These are phyloP conservation scores for Globisporangium yorkense DNA, from an alignment of 352 stramenopile species.

Conservation along the genomic window DNA sequence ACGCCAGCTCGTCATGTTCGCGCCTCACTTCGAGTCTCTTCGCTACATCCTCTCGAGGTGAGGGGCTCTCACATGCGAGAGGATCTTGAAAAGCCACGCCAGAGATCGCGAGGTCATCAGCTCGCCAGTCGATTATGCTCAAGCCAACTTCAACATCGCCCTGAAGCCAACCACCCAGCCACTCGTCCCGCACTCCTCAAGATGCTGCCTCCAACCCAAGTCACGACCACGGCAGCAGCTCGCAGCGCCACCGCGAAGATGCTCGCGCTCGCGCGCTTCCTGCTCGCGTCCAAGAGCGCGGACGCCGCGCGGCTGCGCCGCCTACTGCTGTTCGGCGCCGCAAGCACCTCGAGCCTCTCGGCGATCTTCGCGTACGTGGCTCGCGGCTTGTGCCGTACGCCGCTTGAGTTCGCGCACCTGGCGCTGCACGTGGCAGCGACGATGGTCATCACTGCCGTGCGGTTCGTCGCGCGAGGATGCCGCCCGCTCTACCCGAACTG, in stretches of 20 bases:
- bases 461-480: conserved; percentile 11
- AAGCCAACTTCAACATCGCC: not conserved
- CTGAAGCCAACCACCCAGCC: not conserved
- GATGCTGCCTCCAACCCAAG: conserved; percentile 3
- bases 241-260: not conserved
- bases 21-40: not conserved
- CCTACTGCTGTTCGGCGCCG: not conserved
- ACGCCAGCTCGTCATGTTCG: not conserved
- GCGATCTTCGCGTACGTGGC: conserved; percentile 7
- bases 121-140: no score
- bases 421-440: not conserved
- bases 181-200: not conserved
- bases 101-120: no score
- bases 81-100: not conserved
- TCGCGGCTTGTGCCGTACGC: conserved; percentile 10
- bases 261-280: conserved; percentile 9
- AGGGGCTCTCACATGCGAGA: not conserved
- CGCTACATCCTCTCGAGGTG: no score
- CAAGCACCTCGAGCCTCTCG: conserved; percentile 2
- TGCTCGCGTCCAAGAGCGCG: conserved; percentile 3
- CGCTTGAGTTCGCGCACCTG: conserved; percentile 8
- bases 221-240: not conserved
- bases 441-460: conserved; percentile 1
- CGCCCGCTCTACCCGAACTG: conserved; percentile 25
- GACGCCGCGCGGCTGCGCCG: not conserved